Evolutionary conservation across 2,329 filamentous ascomycete species (phyloP), one percentile per base, ranked within the genome.

Genomic region (Exserohilum rostratum): DNA sequence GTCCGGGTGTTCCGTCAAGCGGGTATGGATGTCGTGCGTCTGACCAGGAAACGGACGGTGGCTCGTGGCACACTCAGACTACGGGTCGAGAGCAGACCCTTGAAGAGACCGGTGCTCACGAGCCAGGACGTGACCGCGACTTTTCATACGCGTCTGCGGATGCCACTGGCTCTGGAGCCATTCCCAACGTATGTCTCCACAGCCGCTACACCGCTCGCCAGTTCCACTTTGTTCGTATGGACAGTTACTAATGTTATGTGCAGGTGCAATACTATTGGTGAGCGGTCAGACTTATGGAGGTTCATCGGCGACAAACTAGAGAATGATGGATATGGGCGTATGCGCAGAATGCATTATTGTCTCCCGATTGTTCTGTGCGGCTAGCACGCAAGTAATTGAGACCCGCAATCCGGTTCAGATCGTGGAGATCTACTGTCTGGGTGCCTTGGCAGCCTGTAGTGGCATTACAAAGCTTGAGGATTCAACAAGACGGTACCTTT

Each of bases 161-260:
- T 39, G 30, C 17, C 6, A 3, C 29, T 30, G 25, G 18, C 22
- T 31, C 27, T 27, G 45, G 31, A 11, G 25, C 20, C 17, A 15
- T 39, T 37, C 53, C 53, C 11, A 20, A 46, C 6, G 53, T 56
- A 51, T 15, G 40, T 17, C 12, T 38, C 17, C 20, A 20, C 30
- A 46, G 29, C 15, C 9, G 3, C 39, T 17, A 29, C 39, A 42
- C 39, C 7, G 39, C 39, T 30, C 9, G 6, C 15, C 3, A 25
- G 39, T 2, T 18, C 37, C 27, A 34, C 20, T 50, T 7, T 17
- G 12, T 10, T 17, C 12, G 5, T 27, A 11, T 18, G 30, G 87
- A 56, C 88, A 86, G 5, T 83, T 95, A 80, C 73, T 96, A 5
- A 61, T 50, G 6, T 52, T 35, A 52, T 3, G 13, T 27, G n/a